Percentiles rank a stretch among this genome's conserved stretches.
Conservation (phyloP, 1,139 yeast species). For the Kurtzmaniella quercitrusa region DNA sequence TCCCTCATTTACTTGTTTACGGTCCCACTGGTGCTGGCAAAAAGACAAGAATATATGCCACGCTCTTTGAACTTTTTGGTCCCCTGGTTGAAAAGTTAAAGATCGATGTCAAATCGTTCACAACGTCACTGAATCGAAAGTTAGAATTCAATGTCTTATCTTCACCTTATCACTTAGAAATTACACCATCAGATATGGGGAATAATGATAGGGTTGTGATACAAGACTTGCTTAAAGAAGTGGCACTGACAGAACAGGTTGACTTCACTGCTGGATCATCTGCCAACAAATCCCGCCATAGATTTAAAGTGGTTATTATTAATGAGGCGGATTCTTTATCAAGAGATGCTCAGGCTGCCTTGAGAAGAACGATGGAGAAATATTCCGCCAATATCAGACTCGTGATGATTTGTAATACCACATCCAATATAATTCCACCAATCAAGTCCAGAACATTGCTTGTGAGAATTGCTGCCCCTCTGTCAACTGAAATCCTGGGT, state of each 20-base stretch:
- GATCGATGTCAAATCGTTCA: constrained; percentile 84
- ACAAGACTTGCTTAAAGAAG: constrained; percentile 87
- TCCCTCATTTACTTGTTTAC: constrained; percentile 87
- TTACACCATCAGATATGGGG: constrained; percentile 97
- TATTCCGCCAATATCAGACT: constrained; percentile 84
- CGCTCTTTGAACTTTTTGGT: constrained; percentile 79
- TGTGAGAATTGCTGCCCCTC: constrained; percentile 83
- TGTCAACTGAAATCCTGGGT: constrained; percentile 47
- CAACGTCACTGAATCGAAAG: constrained; percentile 66
- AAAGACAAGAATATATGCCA: constrained; percentile 85
- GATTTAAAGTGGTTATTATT: constrained; percentile 87
- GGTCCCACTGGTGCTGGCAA: constrained; percentile 98
- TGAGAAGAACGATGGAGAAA: constrained; percentile 97
- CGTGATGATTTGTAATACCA: constrained; percentile 80
- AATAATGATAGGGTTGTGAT: constrained; percentile 92
- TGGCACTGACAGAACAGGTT: constrained; percentile 93
- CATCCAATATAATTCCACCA: constrained; percentile 90
- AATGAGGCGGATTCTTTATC: constrained; percentile 92
- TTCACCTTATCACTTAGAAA: constrained; percentile 85
- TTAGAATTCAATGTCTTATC: constrained; percentile 89
- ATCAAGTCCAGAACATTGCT: constrained; percentile 88
- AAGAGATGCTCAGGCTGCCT: constrained; percentile 96
- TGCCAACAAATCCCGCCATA: constrained; percentile 43
- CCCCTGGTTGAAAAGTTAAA: constrained; percentile 76
- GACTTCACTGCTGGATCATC: constrained; percentile 44